Base-by-base conservation (phyloP, 306 rosid species). In the Dryas alaskensis region DNA sequence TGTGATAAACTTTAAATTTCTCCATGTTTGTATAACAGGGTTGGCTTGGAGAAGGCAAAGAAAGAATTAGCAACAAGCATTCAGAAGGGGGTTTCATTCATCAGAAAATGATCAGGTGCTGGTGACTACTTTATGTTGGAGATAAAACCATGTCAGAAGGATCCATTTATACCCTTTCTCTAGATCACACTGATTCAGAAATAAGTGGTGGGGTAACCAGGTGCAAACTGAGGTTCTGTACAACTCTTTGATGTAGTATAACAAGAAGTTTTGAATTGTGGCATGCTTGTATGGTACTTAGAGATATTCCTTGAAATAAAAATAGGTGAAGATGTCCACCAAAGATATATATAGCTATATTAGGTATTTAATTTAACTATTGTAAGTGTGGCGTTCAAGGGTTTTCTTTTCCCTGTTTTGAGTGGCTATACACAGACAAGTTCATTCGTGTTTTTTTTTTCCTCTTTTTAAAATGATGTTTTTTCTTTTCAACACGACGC, bases 11-110 rank as follows among this genome's bases (percentile, higher is more conserved):
- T 57, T 27, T 14, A 8, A 65, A 48, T 7, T 19, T 60, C 14
- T 67, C 25, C 16, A 31, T 0, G 49, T 25, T 3, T 49, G 49
- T 51, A 64, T 11, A 45, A 86, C 87, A 92, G 97, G 86, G 83
- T 63, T 54, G 84, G 86, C 69, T 84, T 92, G 83, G 97, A 89
- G 79, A 92, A 89, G 85, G 93, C 96, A 37, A 92, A 89, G 90
- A 87, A 87, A 75, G 97, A 89, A 85, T 72, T 92, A 66, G 84
- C 83, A 55, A 27, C 71, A 55, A 92, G 96, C 84, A 85, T 92
- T 55, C 83, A 85, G 82, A 92, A 87, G 78, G 97, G 97, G n/a
- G 78, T 89, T 73, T 86, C 90, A 45, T 89, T 89, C 79, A 60
- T 79, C 86, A 86, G 82, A 71, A 88, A 89, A 76, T 89, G 82